Evolutionary conservation across 495 filamentous ascomycete genomes (phyloP), one percentile per base, ranked within the genome.

Genomic region (Glonium stellatum): DNA sequence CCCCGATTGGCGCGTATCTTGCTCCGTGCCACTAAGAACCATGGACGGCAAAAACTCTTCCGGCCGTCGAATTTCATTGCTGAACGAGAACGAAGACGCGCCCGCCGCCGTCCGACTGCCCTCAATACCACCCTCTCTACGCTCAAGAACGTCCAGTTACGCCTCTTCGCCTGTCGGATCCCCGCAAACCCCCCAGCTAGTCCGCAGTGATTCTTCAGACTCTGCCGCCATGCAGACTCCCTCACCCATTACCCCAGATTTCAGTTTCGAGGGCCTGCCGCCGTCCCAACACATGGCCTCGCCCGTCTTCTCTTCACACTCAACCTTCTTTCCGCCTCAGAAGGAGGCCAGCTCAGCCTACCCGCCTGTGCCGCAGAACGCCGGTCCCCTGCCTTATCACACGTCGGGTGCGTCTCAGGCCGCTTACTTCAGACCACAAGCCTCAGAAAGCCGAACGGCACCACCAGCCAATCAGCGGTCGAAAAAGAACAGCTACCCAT

Each of bases 401-500:
- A 23, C 54, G 21, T 18, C 55, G 11, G 50, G 39, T 34, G 57
- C 41, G 18, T 22, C 64, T 23, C 60, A 63, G 15, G 19, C 57
- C 11, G 54, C 54, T 31, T 67, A 67, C 44, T 67, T 58, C 48
- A 39, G 54, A 39, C 57, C 57, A 4, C 61, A 57, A 39, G 49
- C 50, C 10, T 15, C 47, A 22, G 64, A 67, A 27, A 37, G 31
- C 41, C 41, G 61, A 37, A 57, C 22, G 1, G 21, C 54, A 39
- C 61, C 66, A 47, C 31, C 64, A 18, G 64, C 61, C 5, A 67
- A 64, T 19, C 60, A 66, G 9, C 58, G 63, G 9, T 59, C 59
- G 59, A 79, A 71, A 75, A 78, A 71, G 67, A 89, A 87, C 75
- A 79, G 82, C 35, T 87, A 83, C 61, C 82, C 84, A 0, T 88